Percentiles rank a stretch among this genome's conserved stretches.
Evolutionary conservation across 2,329 filamentous ascomycete species (phyloP).

Genomic region (Xylariaceae sp.): DNA sequence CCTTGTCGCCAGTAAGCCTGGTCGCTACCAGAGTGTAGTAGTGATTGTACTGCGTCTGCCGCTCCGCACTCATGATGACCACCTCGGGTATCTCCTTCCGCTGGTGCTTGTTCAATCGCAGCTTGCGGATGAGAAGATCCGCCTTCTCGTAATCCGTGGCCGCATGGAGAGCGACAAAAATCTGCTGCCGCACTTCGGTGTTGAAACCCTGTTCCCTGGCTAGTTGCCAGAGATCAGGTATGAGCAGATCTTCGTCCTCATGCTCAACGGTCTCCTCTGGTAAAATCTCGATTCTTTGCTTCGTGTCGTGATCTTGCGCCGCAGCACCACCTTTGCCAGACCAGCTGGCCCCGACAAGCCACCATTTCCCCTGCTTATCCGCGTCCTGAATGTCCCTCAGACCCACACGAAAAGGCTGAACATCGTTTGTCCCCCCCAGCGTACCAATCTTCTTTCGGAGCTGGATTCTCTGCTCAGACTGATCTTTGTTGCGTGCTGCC

Average conservation of each 20-base stretch:
- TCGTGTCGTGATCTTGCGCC: neutral
- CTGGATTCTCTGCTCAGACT: conserved; percentile 77
- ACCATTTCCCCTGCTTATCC: conserved; percentile 93
- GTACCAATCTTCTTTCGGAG: conserved; percentile 87
- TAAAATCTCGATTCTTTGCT: conserved; percentile 3
- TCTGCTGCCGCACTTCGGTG: conserved; percentile 80
- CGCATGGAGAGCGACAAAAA: conserved; percentile 88
- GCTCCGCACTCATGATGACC: conserved; percentile 78
- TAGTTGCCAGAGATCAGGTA: conserved; percentile 69
- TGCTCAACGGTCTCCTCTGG: conserved; percentile 33
- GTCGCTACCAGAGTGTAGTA: conserved; percentile 87
- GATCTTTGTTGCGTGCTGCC: conserved; percentile 62
- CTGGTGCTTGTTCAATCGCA: conserved; percentile 81
- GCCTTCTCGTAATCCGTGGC: conserved; percentile 82
- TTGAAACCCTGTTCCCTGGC: conserved; percentile 81
- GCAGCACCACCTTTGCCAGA: conserved; percentile 33
- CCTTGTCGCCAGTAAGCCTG: conserved; percentile 70
- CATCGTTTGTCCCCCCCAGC: conserved; percentile 56
- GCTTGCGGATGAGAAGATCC: conserved; percentile 71
- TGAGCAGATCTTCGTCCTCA: conserved; percentile 42
- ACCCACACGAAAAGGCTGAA: conserved; percentile 74
- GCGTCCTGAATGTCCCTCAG: conserved; percentile 78
- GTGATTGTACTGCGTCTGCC: conserved; percentile 81
- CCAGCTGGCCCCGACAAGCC: conserved; percentile 97
- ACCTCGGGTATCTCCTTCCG: conserved; percentile 84